Percentiles rank a stretch among this genome's conserved stretches.
phyloP scores from a whole-genome alignment of 805 yeast species.

The Saturnispora galanensis region DNA sequence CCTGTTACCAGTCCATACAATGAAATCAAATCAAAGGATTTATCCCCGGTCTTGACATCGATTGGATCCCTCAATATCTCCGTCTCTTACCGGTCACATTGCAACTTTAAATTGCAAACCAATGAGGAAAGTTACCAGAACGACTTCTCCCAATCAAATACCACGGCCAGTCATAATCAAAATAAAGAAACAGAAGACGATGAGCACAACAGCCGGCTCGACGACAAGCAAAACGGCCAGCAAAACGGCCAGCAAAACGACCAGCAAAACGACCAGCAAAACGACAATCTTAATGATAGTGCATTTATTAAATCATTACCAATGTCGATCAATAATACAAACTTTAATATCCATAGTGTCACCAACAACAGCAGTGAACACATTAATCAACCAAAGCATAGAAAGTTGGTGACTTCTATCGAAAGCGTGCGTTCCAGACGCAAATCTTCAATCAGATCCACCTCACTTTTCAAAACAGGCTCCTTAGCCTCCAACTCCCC shows the following conservation, averaged over 20 bases:
- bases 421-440: conserved; percentile 19
- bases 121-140: conserved; percentile 37
- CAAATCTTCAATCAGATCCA: conserved; percentile 28
- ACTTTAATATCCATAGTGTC: background rate
- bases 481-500: conserved; percentile 37
- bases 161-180: background rate
- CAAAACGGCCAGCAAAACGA: too few species aligned
- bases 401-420: conserved; percentile 19
- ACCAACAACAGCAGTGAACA: conserved; percentile 1
- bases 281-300: too few species aligned
- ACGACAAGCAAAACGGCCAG: too few species aligned
- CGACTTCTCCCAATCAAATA: background rate
- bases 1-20: conserved; percentile 3
- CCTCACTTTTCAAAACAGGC: conserved; percentile 57
- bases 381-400: conserved; percentile 9
- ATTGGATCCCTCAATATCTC: conserved; percentile 66
- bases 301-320: background rate
- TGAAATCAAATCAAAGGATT: conserved; percentile 38
- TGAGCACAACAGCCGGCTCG: too few species aligned
- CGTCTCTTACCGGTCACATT: conserved; percentile 69
- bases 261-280: too few species aligned
- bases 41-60: conserved; percentile 66
- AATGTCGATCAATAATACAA: background rate
- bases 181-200: background rate
- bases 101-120: conserved; percentile 57